Evolutionary conservation across 1,139 yeast genomes (phyloP), one percentile per base, ranked within the genome.

Genomic region (Lodderomyces margitis): DNA sequence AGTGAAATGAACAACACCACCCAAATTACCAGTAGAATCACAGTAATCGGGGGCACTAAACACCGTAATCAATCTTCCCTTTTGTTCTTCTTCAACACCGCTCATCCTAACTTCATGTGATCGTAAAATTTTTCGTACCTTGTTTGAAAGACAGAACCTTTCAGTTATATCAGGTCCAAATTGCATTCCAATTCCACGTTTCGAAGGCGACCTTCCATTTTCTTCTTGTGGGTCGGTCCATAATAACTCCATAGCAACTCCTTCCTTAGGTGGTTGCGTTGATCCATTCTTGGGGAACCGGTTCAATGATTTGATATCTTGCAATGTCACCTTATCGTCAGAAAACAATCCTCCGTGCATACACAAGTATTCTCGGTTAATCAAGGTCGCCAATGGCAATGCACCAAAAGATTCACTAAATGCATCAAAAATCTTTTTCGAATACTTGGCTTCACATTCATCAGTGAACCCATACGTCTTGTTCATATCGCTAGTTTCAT

Each of bases 21-120:
- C 99, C 51, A 78, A 63, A 62, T 92, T 92, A 12, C 95, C 96
- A 43, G 88, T 89, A 14, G 84, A 71, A 58, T 94, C 99, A 66
- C 98, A 91, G 63, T 92, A 92, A 62, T 94, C 91, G 32, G 99
- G 99, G 0, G 99, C 98, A 62, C 95, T 83, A 63, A 92, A 92
- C 17, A 92, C 96, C 0, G 99, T 92, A 44, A 89, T 80, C 41
- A 92, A 77, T 53, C 82, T 75, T 8, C 95, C 95, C 46, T 83
- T 75, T 57, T 92, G 99, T 58, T 92, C 98, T 40, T 74, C 74
- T 50, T 88, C 91, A 45, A 84, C 88, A 38, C 99, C 99, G 6
- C 76, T 82, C 86, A 85, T 84, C 57, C 98, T 75, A 6, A 92
- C 97, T 64, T 92, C 98, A 58, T 92, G 99, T 2, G 97, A 88